Base-by-base conservation (phyloP, 345 rosid species). In the Hibiscus mutabilis region DNA sequence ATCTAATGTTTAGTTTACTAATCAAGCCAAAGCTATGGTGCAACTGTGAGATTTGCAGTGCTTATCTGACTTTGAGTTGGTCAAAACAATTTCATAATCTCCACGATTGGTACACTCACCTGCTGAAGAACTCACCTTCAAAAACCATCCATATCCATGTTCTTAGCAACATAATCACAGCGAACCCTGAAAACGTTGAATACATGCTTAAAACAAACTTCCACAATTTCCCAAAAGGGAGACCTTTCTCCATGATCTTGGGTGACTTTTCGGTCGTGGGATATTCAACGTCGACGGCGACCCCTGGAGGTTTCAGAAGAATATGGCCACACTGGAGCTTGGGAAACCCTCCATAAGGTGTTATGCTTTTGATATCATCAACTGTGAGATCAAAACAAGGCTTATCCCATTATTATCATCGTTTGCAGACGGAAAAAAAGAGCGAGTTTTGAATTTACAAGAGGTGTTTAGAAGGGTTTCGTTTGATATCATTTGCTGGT, bases 231-330 rank as follows among this genome's bases (percentile, higher is more conserved):
- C 97, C 97, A 0, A 91, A 91, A 75, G 97, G 97, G 42, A 88
- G 87, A 73, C 88, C 84, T 33, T 91, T 91, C 85, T 88, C 97
- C 14, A 69, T 73, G 3, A 91, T 91, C 70, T 77, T 91, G 40
- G 94, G 94, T 0, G 94, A 91, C 69, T 82, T 91, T 79, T 91
- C 0, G 97, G 97, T 42, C 89, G 79, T 3, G 97, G 97, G 0
- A 91, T 91, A 6, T 91, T 91, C 81, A 91, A 91, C 60, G 92
- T 90, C 4, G 97, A 91, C 2, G 97, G 97, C 0, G 88, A 87
- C 3, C 53, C 71, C 31, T 91, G 97, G 97, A 78, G 74, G 56
- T 91, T 91, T 22, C 97, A 89, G 71, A 79, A 84, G 35, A 85
- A 86, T 52, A 79, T 91, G 82, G 89, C 92, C 0, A 87, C 82